These are phyloP conservation scores for Alternaria incomplexa DNA, from an alignment of 2,329 filamentous ascomycete genomes.

Conservation along the genomic window DNA sequence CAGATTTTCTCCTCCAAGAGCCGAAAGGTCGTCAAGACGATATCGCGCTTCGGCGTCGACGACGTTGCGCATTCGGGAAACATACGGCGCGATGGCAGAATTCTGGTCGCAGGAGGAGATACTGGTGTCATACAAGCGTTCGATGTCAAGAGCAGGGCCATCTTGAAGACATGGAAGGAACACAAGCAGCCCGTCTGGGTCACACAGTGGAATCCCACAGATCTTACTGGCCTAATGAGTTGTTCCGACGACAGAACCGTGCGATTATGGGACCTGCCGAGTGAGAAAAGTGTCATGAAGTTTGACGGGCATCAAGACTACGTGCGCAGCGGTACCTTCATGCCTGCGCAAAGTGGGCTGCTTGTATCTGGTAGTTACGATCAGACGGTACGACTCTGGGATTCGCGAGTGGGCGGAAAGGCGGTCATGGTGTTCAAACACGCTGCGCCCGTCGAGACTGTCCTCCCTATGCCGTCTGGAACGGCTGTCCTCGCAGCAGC, in stretches of 20 bases:
- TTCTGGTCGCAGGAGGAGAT: conserved; percentile 90
- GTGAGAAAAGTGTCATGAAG: conserved; percentile 74
- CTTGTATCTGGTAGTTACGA: conserved; percentile 94
- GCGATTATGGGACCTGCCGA: conserved; percentile 90
- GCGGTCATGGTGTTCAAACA: conserved; percentile 93
- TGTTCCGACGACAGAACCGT: conserved; percentile 93
- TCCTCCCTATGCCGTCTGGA: conserved; percentile 85
- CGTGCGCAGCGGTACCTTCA: conserved; percentile 83
- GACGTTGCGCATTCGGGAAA: conserved; percentile 90
- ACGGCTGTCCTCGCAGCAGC: conserved; percentile 85
- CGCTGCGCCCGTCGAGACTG: conserved; percentile 82
- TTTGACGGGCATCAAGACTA: conserved; percentile 93
- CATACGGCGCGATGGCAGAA: conserved; percentile 84
- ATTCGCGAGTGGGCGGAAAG: conserved; percentile 72
- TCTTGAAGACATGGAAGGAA: conserved; percentile 92
- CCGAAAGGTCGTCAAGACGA: conserved; percentile 89
- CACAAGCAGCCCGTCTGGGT: conserved; percentile 95
- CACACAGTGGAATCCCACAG: conserved; percentile 88
- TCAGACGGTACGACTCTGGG: conserved; percentile 91
- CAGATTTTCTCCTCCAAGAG: conserved; percentile 94
- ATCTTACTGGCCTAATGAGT: conserved; percentile 85
- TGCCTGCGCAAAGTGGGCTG: conserved; percentile 74
- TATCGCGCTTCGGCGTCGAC: conserved; percentile 79
- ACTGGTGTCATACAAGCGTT: conserved; percentile 94
- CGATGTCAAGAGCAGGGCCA: conserved; percentile 85